Evolutionary conservation across 441 rosid genomes (phyloP).

Genomic region (Populus tomentosa): DNA sequence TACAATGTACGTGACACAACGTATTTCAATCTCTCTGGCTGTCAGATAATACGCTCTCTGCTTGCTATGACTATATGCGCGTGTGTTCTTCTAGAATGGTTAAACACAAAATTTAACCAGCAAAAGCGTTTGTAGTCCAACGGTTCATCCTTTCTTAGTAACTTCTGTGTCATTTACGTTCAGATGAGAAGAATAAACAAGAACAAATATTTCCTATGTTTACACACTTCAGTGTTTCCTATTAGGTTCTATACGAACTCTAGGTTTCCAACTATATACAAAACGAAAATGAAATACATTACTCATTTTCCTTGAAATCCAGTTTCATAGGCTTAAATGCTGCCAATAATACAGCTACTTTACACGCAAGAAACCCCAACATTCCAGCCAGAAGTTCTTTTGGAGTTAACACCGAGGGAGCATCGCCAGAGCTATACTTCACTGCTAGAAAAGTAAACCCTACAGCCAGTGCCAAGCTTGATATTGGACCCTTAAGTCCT

Average conservation of each 20-base stretch:
- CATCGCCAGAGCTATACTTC: slow-evolving; percentile 38
- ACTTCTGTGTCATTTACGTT: neutral
- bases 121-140: neutral
- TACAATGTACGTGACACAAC: too few relatives aligned
- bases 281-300: neutral
- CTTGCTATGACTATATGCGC: too few relatives aligned
- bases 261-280: neutral
- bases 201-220: neutral
- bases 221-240: neutral
- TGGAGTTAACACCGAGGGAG: slow-evolving; percentile 35
- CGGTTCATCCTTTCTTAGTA: neutral
- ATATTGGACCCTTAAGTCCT: too few relatives aligned
- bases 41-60: too few relatives aligned
- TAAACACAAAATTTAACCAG: too few relatives aligned
- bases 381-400: slow-evolving; percentile 65
- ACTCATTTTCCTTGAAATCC: slow-evolving; percentile 21
- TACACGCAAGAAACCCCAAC: slow-evolving; percentile 79
- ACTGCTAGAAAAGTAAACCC: slow-evolving; percentile 30
- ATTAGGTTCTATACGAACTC: too few relatives aligned
- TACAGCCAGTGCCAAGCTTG: too few relatives aligned
- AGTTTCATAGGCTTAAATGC: slow-evolving; percentile 57
- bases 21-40: too few relatives aligned
- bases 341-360: slow-evolving; percentile 37
- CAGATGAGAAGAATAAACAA: neutral
- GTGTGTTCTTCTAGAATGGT: too few relatives aligned